phyloP scores from a whole-genome alignment of 2,329 filamentous ascomycete genomes.

The Trichoderma koningiopsis region DNA sequence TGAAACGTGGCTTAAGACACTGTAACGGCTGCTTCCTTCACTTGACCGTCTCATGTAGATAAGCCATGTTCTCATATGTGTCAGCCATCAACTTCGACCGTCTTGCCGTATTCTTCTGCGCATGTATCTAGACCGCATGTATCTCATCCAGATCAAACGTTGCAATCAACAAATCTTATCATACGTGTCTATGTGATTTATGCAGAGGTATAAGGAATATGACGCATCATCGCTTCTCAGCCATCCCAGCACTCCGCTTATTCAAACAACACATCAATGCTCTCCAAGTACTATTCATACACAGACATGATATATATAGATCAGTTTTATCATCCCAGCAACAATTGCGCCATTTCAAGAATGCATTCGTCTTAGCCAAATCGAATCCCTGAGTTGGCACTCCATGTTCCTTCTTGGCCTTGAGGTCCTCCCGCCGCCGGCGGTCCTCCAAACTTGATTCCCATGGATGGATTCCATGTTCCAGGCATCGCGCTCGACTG shows the following conservation, averaged over 20 bases:
- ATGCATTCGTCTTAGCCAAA: slow-evolving; percentile 47
- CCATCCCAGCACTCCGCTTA: background rate
- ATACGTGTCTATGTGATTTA: background rate
- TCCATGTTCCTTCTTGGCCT: slow-evolving; percentile 53
- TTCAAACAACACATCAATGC: background rate
- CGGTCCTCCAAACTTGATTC: slow-evolving; percentile 70
- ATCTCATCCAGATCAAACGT: background rate
- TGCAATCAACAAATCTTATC: background rate
- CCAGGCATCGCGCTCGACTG: slow-evolving; percentile 37
- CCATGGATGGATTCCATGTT: slow-evolving; percentile 76
- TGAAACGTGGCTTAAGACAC: background rate
- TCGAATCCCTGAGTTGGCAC: slow-evolving; percentile 59
- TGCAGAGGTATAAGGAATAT: background rate
- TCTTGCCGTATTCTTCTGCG: background rate
- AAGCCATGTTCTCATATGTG: background rate
- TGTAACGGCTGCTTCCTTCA: background rate
- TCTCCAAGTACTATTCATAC: background rate
- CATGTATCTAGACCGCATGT: background rate
- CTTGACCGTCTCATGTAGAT: background rate
- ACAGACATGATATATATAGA: background rate
- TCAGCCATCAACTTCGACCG: background rate
- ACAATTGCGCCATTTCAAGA: background rate
- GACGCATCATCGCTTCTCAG: background rate
- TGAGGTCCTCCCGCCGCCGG: slow-evolving; percentile 31
- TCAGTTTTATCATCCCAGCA: background rate